Evolutionary conservation across 768 basidiomycete species (phyloP).

Genomic region (Strobilomyces confusus): DNA sequence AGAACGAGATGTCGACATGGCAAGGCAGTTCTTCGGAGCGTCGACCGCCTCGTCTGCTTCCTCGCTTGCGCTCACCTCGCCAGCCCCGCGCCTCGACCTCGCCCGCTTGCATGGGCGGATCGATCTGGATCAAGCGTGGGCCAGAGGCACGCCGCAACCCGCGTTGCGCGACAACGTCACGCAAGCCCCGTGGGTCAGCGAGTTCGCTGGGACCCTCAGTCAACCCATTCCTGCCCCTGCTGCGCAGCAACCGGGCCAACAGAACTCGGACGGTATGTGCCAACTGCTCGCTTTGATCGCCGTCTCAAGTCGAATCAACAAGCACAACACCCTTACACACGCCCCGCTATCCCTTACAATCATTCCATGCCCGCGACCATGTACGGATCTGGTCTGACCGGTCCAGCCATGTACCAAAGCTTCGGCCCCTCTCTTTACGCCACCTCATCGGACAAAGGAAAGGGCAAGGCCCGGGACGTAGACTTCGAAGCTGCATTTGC

Average conservation of each 20-base stretch:
- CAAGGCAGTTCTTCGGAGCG: slow-evolving; percentile 74
- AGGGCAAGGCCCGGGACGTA: slow-evolving; percentile 73
- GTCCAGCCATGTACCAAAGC: slow-evolving; percentile 33
- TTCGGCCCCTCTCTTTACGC: slow-evolving; percentile 23
- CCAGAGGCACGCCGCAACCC: slow-evolving; percentile 44
- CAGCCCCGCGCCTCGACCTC: slow-evolving; percentile 32
- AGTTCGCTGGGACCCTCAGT: slow-evolving; percentile 42
- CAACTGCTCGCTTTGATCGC: background rate
- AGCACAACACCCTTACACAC: slow-evolving; percentile 39
- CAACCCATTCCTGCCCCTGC: slow-evolving; percentile 23
- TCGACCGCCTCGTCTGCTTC: slow-evolving; percentile 33
- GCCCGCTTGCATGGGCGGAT: slow-evolving; percentile 24
- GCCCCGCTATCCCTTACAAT: slow-evolving; percentile 34
- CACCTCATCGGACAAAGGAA: slow-evolving; percentile 48
- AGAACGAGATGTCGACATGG: slow-evolving; percentile 68
- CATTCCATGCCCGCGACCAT: slow-evolving; percentile 30
- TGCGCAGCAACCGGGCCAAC: slow-evolving; percentile 31
- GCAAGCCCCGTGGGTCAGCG: slow-evolving; percentile 50
- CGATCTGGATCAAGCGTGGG: slow-evolving; percentile 52
- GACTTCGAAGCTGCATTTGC: slow-evolving; percentile 88
- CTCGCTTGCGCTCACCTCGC: slow-evolving; percentile 33
- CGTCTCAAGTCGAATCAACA: slow-evolving; percentile 7
- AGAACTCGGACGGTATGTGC: slow-evolving; percentile 24
- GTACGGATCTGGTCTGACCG: slow-evolving; percentile 33
- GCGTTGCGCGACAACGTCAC: slow-evolving; percentile 32